Percentiles rank a stretch among this genome's conserved stretches.
Conservation (phyloP, 2,329 filamentous ascomycete genomes). For the Leptographium flavum region DNA sequence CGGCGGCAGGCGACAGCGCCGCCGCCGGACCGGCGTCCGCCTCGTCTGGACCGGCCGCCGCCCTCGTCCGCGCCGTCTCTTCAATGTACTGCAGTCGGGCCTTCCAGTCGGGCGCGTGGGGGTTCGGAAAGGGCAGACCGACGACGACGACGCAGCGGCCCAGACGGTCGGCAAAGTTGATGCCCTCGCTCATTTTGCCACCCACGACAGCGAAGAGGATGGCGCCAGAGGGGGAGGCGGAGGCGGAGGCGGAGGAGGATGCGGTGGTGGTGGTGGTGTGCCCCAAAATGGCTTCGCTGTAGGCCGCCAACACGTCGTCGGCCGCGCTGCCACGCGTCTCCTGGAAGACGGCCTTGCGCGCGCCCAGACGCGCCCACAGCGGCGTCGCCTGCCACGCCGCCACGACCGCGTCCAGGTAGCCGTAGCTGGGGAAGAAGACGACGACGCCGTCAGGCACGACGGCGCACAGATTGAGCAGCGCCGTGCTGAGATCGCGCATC, state of each 20-base stretch:
- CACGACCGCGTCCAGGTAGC: constrained; percentile 68
- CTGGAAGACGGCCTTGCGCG: constrained; percentile 48
- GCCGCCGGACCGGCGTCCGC: neutral
- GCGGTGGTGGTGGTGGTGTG: neutral
- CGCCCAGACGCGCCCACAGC: constrained; percentile 43
- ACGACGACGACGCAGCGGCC: constrained; percentile 86
- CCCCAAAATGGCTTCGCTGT: constrained; percentile 50
- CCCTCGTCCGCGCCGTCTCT: constrained; percentile 13
- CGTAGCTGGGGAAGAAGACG: constrained; percentile 91
- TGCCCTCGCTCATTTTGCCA: constrained; percentile 90
- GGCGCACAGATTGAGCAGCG: constrained; percentile 56
- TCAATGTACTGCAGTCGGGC: constrained; percentile 83
- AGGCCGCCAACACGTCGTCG: constrained; percentile 61
- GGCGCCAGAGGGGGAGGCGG: constrained; percentile 25
- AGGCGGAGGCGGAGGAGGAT: neutral
- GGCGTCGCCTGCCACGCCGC: constrained; percentile 39
- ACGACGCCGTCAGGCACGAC: constrained; percentile 80
- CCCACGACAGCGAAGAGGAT: constrained; percentile 83
- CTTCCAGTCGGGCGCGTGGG: constrained; percentile 81
- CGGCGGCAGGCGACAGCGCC: constrained; percentile 26
- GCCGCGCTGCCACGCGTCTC: constrained; percentile 39
- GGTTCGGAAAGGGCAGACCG: constrained; percentile 84
- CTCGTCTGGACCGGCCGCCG: too few species aligned
- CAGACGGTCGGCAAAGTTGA: constrained; percentile 89
- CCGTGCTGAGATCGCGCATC: constrained; percentile 59